Evolutionary conservation across 345 rosid species (phyloP), one percentile per base, ranked within the genome.

Genomic region (Trapa bicornis): DNA sequence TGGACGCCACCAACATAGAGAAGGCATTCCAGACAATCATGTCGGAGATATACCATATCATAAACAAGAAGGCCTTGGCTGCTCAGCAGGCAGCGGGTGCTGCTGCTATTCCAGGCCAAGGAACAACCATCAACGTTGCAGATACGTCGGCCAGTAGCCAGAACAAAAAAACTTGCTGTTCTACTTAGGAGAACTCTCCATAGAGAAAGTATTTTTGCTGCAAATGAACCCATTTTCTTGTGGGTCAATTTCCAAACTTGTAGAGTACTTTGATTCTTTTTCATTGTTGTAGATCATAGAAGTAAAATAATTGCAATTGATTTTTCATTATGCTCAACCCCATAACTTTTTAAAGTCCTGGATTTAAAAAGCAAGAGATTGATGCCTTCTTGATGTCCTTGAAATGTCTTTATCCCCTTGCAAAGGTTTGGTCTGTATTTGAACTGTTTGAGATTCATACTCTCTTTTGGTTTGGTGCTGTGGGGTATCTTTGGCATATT

Each of bases 11-110:
- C 39, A 87, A 87, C 39, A 70, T 87, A 0, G 90, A 87, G 81
- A 85, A 78, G 78, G 88, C 90, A n/a, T 86, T 88, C 71, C 91
- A 81, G 68, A 83, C 86, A 9, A 75, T 86, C 64, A 74, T 88
- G 75, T 75, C 73, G 15, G 86, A 88, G 81, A 88, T 84, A 13
- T 86, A 86, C 78, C 86, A 81, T 70, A 84, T 86, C 72, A 73
- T 83, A 52, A 86, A 89, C 86, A 86, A 83, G 66, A 86, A 84
- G 66, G 95, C 89, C 42, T 70, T 86, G 74, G 88, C 88, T 50
- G 87, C 91, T 37, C 84, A 83, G 74, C 86, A 83, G 75, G 86
- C 86, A 16, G 79, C 85, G 5, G 86, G 85, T 37, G 79, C 70
- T 52, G 60, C 80, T 0, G 64, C 84, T 0, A 66, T 77, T 39